Conservation (phyloP, 495 filamentous ascomycete genomes). For the Symbiotaphrina buchneri region DNA sequence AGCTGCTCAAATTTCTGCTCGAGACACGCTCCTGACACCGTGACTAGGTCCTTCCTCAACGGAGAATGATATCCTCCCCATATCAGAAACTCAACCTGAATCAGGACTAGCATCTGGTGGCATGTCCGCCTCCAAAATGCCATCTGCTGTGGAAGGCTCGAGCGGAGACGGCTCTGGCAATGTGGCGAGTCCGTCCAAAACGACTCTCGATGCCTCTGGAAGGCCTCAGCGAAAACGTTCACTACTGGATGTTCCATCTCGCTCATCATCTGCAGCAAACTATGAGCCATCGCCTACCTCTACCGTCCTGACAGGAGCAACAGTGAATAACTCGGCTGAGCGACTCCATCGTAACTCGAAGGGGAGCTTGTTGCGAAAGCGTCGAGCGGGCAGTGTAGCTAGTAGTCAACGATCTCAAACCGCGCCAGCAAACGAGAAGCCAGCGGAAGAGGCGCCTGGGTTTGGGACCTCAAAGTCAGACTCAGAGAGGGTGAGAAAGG, state of each 20-base stretch:
- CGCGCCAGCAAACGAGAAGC: slow-evolving; percentile 17
- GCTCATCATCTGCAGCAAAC: slow-evolving; percentile 46
- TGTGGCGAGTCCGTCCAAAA: too few species aligned
- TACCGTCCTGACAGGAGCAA: slow-evolving; percentile 41
- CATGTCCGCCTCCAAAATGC: too few species aligned
- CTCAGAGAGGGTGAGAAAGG: slow-evolving; percentile 35
- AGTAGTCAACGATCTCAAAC: slow-evolving; percentile 34
- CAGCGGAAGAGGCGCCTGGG: slow-evolving; percentile 7
- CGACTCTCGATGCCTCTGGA: slow-evolving; percentile 19
- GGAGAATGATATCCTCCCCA: too few species aligned
- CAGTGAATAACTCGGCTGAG: slow-evolving; percentile 33
- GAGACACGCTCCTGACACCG: too few species aligned
- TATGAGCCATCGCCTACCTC: slow-evolving; percentile 35
- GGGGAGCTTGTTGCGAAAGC: slow-evolving; percentile 42
- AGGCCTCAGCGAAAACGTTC: slow-evolving; percentile 32
- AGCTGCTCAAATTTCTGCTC: too few species aligned
- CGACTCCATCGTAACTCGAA: slow-evolving; percentile 41
- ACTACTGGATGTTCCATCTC: slow-evolving; percentile 35
- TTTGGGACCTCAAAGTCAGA: slow-evolving; percentile 11
- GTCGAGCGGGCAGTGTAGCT: slow-evolving; percentile 44
- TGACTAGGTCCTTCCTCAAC: too few species aligned
- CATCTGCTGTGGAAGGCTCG: too few species aligned
- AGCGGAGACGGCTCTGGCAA: too few species aligned
- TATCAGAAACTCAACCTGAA: too few species aligned
- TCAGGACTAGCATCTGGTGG: too few species aligned